Base-by-base conservation (phyloP, 1,284 basidiomycete genomes). In the Austroboletus niveus region DNA sequence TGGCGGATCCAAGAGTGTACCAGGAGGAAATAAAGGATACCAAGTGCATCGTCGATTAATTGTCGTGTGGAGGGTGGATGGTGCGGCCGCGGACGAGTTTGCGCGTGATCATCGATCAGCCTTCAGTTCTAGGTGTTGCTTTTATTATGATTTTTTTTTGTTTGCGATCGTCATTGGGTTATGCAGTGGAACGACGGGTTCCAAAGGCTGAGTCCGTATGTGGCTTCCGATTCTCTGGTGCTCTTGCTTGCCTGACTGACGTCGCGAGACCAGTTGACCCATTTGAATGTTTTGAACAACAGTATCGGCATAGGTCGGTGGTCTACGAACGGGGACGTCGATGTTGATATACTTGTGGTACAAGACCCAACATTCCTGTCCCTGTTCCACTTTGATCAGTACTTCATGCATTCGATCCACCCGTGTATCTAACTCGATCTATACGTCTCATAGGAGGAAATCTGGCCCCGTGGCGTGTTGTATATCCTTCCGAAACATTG, bases 231-330 rank as follows among this genome's bases (percentile, higher is more conserved):
- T 17, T 17, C 22, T 24, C 22, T 24, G 44, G 10, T 39, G 31
- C 45, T 9, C 35, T 36, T 17, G 20, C 20, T 45, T 20, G 1
- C 14, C n/a, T 22, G 38, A 31, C 40, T 48, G 15, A 42, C 10
- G 38, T 3, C 36, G 7, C 38, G 24, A n/a, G 15, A 24, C 4
- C 55, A 89, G 85, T 72, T 91, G 36, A 89, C 88, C 0, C 89
- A 91, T 64, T 74, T 75, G 44, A 91, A 91, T 61, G 73, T 93
- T 1, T 71, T 93, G 17, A 93, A 93, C 64, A 93, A 93, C 56
- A 88, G 72, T 0, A 82, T 79, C 6, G 89, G 87, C 43, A 24
- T 24, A 24, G 89, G 82, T 5, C 76, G 79, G 29, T 82, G 81
- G 11, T 8, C 39, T 22, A 24, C 10, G 6, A 38, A 6, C 10